Evolutionary conservation across 1,139 yeast genomes (phyloP).

Genomic region (Nakaseomyces delphensis): DNA sequence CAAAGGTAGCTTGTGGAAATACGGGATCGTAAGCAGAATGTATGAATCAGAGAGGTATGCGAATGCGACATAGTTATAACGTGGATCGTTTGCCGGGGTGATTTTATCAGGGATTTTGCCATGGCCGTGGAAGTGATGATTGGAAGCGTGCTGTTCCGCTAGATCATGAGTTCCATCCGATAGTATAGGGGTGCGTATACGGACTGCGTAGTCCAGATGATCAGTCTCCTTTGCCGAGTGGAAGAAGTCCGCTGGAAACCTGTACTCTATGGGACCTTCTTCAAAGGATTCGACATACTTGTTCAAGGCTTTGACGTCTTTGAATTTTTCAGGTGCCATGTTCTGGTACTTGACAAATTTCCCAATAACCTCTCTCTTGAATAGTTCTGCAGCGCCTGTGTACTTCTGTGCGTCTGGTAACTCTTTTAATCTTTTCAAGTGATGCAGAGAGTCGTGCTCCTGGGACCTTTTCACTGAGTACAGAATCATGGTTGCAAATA

Average conservation of each 20-base stretch:
- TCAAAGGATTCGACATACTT: slow-evolving; percentile 24
- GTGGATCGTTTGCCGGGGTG: slow-evolving; percentile 21
- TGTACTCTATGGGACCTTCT: slow-evolving; percentile 37
- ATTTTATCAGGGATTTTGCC: slow-evolving; percentile 16
- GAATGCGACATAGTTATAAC: slow-evolving; percentile 50
- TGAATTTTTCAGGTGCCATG: slow-evolving; percentile 11
- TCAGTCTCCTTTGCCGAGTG: slow-evolving; percentile 20
- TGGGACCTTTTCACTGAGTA: slow-evolving; percentile 19
- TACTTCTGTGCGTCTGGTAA: slow-evolving; percentile 19
- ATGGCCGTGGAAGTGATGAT: slow-evolving; percentile 24
- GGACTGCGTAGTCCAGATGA: slow-evolving; percentile 23
- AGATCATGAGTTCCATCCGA: slow-evolving; percentile 13
- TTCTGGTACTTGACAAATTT: slow-evolving; percentile 22
- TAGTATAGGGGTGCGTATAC: slow-evolving; percentile 17
- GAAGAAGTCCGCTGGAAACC: slow-evolving; percentile 38
- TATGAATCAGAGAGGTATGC: slow-evolving; percentile 57
- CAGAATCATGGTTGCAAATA: slow-evolving; percentile 48
- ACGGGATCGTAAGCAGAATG: slow-evolving; percentile 42
- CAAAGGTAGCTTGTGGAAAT: slow-evolving; percentile 37
- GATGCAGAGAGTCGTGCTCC: slow-evolving; percentile 19
- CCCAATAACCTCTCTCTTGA: slow-evolving; percentile 26
- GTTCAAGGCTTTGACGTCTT: slow-evolving; percentile 10
- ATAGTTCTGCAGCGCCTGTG: slow-evolving; percentile 29
- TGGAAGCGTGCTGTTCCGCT: slow-evolving; percentile 14
- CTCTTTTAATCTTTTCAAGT: slow-evolving; percentile 17